Percentiles rank a stretch among this genome's conserved stretches.
phyloP scores from a whole-genome alignment of 768 basidiomycete genomes.

The Termitomyces sp. region DNA sequence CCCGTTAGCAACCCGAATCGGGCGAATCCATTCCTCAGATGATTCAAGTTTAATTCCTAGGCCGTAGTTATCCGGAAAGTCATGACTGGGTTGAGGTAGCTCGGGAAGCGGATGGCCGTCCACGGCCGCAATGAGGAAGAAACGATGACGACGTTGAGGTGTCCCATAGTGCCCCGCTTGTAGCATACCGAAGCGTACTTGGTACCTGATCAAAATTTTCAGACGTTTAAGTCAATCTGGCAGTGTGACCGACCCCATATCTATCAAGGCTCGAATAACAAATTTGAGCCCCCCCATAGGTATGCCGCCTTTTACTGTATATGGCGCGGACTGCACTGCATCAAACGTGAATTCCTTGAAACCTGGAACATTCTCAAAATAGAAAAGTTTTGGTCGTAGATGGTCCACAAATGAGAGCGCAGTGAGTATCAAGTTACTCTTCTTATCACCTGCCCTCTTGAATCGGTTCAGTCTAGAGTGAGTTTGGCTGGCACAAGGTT shows the following conservation, averaged over 20 bases:
- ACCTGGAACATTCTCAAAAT: slow-evolving; percentile 55
- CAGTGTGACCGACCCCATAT: slow-evolving; percentile 53
- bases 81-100: slow-evolving; percentile 55
- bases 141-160: slow-evolving; percentile 52
- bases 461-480: slow-evolving; percentile 75
- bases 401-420: slow-evolving; percentile 50
- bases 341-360: slow-evolving; percentile 43
- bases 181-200: slow-evolving; percentile 45
- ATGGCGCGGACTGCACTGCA: slow-evolving; percentile 32
- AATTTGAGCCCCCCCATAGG: slow-evolving; percentile 76
- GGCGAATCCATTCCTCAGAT: slow-evolving; percentile 30
- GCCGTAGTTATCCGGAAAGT: slow-evolving; percentile 38
- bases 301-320: slow-evolving; percentile 61
- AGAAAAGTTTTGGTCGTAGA: slow-evolving; percentile 37
- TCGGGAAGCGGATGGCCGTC: slow-evolving; percentile 41
- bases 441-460: slow-evolving; percentile 60
- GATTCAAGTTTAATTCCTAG: slow-evolving; percentile 52
- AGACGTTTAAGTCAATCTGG: not conserved
- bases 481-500: slow-evolving; percentile 52
- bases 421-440: slow-evolving; percentile 68
- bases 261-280: slow-evolving; percentile 53
- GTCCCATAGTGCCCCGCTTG: slow-evolving; percentile 57
- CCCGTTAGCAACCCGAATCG: slow-evolving; percentile 46
- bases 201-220: slow-evolving; percentile 37
- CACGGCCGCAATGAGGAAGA: slow-evolving; percentile 50